Conservation (phyloP, 192 early-diverging fungal species). For the Dissophora ornata region DNA sequence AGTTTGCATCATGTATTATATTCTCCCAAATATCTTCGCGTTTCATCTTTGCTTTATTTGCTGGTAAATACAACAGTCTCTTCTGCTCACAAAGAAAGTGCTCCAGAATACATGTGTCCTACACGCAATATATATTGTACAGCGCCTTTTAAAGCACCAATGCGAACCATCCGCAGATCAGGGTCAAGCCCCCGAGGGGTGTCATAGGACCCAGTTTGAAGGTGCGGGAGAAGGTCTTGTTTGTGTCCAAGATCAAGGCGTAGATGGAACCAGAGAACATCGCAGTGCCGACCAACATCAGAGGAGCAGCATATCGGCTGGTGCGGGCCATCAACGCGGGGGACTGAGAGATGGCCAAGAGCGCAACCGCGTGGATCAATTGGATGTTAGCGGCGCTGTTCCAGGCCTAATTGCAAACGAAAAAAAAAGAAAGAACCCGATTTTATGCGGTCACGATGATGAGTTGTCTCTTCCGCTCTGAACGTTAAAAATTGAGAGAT, state of each 20-base stretch:
- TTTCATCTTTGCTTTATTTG: too few species aligned
- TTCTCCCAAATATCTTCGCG: too few species aligned
- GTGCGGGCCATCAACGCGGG: slow-evolving; percentile 45
- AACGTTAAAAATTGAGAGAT: too few species aligned
- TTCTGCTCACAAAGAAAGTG: background rate
- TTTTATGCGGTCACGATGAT: too few species aligned
- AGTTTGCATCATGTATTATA: background rate
- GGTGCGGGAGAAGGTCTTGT: slow-evolving; percentile 39
- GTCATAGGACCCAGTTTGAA: slow-evolving; percentile 67
- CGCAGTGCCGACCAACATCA: slow-evolving; percentile 63
- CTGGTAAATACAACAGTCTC: background rate
- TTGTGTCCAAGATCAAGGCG: slow-evolving; percentile 59
- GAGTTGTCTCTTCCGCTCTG: too few species aligned
- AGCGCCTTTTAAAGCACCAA: slow-evolving; percentile 22
- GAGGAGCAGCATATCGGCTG: slow-evolving; percentile 52
- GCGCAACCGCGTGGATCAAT: slow-evolving; percentile 61
- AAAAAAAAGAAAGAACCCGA: background rate
- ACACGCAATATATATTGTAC: too few species aligned
- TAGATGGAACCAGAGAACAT: slow-evolving; percentile 72
- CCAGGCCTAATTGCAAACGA: slow-evolving; percentile 53
- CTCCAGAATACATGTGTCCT: too few species aligned
- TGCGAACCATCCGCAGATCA: slow-evolving; percentile 69
- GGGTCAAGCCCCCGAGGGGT: slow-evolving; percentile 67
- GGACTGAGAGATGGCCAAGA: slow-evolving; percentile 60
- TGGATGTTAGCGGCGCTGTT: slow-evolving; percentile 66